Base-by-base conservation (phyloP, 2,329 filamentous ascomycete species). In the Colletotrichum sp. region DNA sequence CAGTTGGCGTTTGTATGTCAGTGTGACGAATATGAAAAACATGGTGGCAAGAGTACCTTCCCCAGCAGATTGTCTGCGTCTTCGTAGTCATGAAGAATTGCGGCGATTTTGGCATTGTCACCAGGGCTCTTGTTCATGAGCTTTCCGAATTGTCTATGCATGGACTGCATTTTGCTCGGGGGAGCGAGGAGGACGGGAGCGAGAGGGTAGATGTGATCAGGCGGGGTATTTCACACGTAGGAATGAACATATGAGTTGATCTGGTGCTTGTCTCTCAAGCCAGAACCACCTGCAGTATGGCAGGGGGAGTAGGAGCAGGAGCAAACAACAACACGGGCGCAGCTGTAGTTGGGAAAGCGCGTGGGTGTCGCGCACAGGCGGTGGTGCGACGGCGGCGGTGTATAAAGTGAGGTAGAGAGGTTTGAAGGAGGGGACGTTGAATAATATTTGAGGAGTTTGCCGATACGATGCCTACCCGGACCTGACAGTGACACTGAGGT, bases 21-120 rank as follows among this genome's bases (percentile, higher is more conserved):
- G 59, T 28, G 28, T 68, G 59, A 69, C 49, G 49, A 30, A 44
- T 60, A 70, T 21, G 15, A 34, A 62, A 71, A 60, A 44, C 77
- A 76, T 66, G 34, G 55, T 68, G 34, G 62, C 72, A 67, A 60
- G 67, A 72, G 59, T 74, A 95, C 95, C 88, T 92, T 93, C 78
- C 91, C 89, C 78, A 97, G 89, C 82, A 96, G 90, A 79, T 91
- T 91, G 83, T 97, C 94, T 30, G 93, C 94, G 84, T 96, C 93
- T 79, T 95, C 94, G 82, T 96, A 97, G 81, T 97, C 95, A 80
- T 92, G 93, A 72, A 98, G 87, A 70, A 97, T 88, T 60, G 93
- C 90, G 13, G 93, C 92, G 62, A 96, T 92, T 82, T 95, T 94
- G 78, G 93, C 93, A 82, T 95, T 94, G 84, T 97, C 94, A 72